Percentiles rank a stretch among this genome's conserved stretches.
Conservation (phyloP, 257 asterid species). For the Leptodermis oblonga region DNA sequence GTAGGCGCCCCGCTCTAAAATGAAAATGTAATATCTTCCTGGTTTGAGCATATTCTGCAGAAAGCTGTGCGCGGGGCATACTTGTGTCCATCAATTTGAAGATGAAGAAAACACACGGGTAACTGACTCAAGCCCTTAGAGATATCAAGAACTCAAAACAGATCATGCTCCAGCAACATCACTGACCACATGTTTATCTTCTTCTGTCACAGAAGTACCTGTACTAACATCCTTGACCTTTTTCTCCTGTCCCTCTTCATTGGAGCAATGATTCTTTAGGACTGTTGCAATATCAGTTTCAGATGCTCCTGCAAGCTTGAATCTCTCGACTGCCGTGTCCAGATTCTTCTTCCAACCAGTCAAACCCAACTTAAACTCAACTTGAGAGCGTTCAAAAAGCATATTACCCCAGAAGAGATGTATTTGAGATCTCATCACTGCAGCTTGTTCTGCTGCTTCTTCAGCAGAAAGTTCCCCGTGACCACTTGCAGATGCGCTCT, state of each 20-base stretch:
- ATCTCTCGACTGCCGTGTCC: conserved; percentile 71
- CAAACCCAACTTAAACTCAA: conserved; percentile 68
- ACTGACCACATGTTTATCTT: conserved; percentile 17
- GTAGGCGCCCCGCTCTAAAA: neutral
- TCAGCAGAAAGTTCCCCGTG: conserved; percentile 55
- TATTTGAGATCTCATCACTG: conserved; percentile 89
- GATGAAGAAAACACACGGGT: neutral
- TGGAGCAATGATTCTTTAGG: conserved; percentile 74
- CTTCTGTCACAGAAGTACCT: conserved; percentile 22
- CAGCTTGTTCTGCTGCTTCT: conserved; percentile 83
- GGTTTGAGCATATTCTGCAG: conserved; percentile 8
- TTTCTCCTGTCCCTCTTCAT: conserved; percentile 44
- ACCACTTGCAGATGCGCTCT: conserved; percentile 29
- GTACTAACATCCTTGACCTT: conserved; percentile 27
- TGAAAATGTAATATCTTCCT: neutral
- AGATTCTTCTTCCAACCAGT: conserved; percentile 79
- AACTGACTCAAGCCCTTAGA: conserved; percentile 11
- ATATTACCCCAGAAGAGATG: conserved; percentile 94
- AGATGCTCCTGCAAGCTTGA: conserved; percentile 94
- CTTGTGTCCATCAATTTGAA: conserved; percentile 13
- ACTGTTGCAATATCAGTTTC: conserved; percentile 78
- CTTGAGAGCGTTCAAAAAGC: conserved; percentile 90
- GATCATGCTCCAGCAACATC: conserved; percentile 17
- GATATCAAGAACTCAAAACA: neutral
- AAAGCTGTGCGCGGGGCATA: neutral